A percentile compares a stretch with the other conserved stretches of the same genome.
These are phyloP conservation scores for Gymnopilus junonius DNA, from an alignment of 768 basidiomycete genomes.

Conservation along the genomic window DNA sequence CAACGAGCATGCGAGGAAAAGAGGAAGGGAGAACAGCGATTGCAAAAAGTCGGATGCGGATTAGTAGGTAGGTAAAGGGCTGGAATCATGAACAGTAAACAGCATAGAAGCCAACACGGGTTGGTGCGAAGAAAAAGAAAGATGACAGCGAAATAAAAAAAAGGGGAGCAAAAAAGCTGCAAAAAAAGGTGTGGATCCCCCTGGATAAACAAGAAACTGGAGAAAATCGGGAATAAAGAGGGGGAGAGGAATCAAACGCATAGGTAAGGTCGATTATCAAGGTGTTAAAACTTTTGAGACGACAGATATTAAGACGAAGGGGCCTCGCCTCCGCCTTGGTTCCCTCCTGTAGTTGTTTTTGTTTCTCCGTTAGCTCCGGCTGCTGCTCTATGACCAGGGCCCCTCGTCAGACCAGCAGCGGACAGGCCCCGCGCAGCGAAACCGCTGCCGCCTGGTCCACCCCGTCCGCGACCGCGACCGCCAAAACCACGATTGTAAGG, in stretches of 20 bases:
- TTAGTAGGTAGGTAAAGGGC: neutral
- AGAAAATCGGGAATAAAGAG: neutral
- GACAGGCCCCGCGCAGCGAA: constrained; percentile 71
- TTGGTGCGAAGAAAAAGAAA: neutral
- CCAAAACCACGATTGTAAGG: constrained; percentile 36
- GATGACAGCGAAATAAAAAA: neutral
- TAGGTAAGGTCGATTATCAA: constrained; percentile 3
- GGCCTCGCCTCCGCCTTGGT: constrained; percentile 3
- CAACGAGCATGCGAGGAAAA: neutral
- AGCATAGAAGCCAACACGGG: neutral
- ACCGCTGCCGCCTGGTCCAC: constrained; percentile 54
- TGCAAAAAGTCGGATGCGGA: neutral
- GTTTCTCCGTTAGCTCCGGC: neutral
- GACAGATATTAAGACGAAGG: neutral
- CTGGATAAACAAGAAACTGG: neutral
- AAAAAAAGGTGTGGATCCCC: too few species aligned
- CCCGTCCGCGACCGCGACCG: constrained; percentile 50
- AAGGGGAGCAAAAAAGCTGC: neutral
- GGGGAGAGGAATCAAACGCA: neutral
- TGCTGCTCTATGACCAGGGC: constrained; percentile 21
- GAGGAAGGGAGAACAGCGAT: neutral
- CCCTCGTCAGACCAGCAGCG: constrained; percentile 67
- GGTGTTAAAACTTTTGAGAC: constrained; percentile 1
- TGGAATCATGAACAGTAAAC: neutral
- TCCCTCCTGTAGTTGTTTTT: constrained; percentile 9